Evolutionary conservation across 371 early-diverging fungal species (phyloP).

Genomic region (Apophysomyces elegans): DNA sequence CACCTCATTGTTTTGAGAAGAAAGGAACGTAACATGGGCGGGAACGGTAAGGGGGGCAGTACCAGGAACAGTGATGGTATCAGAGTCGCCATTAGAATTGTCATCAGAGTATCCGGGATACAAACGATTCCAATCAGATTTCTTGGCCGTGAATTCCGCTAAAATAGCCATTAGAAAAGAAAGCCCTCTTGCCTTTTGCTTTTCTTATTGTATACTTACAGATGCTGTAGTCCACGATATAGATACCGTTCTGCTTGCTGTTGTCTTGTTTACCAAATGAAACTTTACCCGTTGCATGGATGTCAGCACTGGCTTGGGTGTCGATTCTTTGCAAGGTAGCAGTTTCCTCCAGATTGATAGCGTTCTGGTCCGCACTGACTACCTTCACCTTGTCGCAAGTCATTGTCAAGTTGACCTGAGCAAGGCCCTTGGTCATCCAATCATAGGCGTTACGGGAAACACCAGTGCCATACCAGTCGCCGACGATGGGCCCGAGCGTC

Average conservation of each 20-base stretch:
- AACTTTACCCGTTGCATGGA: neutral
- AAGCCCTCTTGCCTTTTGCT: neutral
- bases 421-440: neutral
- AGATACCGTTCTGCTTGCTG: too few species aligned
- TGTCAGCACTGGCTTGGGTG: neutral
- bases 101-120: neutral
- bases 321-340: neutral
- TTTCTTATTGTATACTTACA: neutral
- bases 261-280: too few species aligned
- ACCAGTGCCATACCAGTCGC: neutral
- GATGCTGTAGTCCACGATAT: neutral
- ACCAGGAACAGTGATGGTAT: neutral
- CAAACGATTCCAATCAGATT: neutral
- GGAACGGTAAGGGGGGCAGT: neutral
- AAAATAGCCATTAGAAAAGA: neutral
- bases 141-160: constrained; percentile 3
- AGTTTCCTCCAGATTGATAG: neutral
- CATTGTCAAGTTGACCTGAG: neutral
- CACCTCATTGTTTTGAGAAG: neutral
- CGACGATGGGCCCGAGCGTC: neutral
- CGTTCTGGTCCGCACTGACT: neutral
- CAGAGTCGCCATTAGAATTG: neutral
- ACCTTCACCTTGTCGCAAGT: neutral
- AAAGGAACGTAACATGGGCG: neutral
- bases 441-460: neutral